Evolutionary conservation across 352 stramenopile species (phyloP).

Genomic region (Phytopythium sindhum): DNA sequence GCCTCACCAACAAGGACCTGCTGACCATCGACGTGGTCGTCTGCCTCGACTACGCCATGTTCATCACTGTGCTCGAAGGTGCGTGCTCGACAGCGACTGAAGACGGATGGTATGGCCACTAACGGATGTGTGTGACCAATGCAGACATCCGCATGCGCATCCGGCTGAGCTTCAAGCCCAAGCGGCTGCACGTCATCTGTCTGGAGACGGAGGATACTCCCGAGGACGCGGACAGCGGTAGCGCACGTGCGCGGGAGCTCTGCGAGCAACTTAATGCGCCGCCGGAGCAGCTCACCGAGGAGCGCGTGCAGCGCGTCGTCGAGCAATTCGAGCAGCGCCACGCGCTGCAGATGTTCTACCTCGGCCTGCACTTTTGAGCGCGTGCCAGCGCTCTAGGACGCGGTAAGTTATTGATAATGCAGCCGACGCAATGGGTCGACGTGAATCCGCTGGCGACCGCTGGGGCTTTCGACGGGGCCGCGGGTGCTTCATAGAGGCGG

Average conservation of each 20-base stretch:
- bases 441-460: no score
- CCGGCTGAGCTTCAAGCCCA: constrained; percentile 38
- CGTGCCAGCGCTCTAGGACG: no score
- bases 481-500: constrained; percentile 1
- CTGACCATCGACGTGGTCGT: constrained; percentile 66
- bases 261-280: constrained; percentile 42
- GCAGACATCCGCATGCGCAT: constrained; percentile 53
- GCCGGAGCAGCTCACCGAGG: constrained; percentile 31
- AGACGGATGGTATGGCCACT: no score
- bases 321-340: constrained; percentile 44
- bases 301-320: constrained; percentile 35
- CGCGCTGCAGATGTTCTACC: constrained; percentile 37
- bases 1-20: constrained; percentile 57
- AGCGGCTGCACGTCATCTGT: constrained; percentile 74
- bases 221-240: constrained; percentile 48
- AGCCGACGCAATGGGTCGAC: not conserved
- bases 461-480: no score
- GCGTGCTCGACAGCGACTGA: no score
- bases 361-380: constrained; percentile 42
- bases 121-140: not conserved
- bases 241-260: constrained; percentile 46
- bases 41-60: constrained; percentile 82
- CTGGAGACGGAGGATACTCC: constrained; percentile 76
- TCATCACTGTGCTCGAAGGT: constrained; percentile 70
- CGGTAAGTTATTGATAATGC: not conserved